Conservation (phyloP, 768 basidiomycete genomes). For the Pleurotus sapidus region DNA sequence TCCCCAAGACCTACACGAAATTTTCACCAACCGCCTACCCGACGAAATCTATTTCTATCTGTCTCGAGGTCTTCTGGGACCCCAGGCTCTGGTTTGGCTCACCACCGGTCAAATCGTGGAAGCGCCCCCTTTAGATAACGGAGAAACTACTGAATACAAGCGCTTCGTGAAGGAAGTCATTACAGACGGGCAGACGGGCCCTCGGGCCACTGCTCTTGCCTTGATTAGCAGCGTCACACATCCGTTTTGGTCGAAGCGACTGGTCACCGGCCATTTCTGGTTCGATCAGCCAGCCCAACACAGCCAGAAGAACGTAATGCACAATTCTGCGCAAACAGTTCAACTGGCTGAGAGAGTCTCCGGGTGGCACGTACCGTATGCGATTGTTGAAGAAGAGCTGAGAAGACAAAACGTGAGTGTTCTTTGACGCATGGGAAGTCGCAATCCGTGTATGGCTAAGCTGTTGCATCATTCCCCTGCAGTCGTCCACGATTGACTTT, state of each 20-base stretch:
- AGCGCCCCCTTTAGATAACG: slow-evolving; percentile 88
- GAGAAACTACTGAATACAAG: slow-evolving; percentile 92
- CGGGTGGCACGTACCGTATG: slow-evolving; percentile 86
- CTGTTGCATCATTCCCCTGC: slow-evolving; percentile 5
- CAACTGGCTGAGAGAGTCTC: slow-evolving; percentile 85
- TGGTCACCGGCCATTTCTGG: slow-evolving; percentile 75
- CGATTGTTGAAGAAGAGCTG: slow-evolving; percentile 89
- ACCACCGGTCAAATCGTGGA: slow-evolving; percentile 84
- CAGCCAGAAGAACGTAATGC: slow-evolving; percentile 57
- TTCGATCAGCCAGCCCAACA: slow-evolving; percentile 57
- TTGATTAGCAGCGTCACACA: slow-evolving; percentile 80
- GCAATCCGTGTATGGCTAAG: slow-evolving; percentile 21
- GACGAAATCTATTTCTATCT: slow-evolving; percentile 97
- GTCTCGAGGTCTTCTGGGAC: slow-evolving; percentile 85
- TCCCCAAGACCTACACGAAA: slow-evolving; percentile 87
- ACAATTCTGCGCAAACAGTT: slow-evolving; percentile 75
- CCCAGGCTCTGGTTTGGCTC: slow-evolving; percentile 93
- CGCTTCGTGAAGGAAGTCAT: slow-evolving; percentile 95
- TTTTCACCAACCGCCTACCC: slow-evolving; percentile 91
- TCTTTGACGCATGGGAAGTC: slow-evolving; percentile 17
- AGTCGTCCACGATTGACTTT: slow-evolving; percentile 99
- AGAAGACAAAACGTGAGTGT: slow-evolving; percentile 89
- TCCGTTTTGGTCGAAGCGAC: slow-evolving; percentile 75
- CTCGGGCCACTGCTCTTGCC: slow-evolving; percentile 87
- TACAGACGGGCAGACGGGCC: slow-evolving; percentile 92